Percentiles rank a stretch among this genome's conserved stretches.
These are phyloP conservation scores for Lenwebbia sp. DNA, from an alignment of 345 rosid genomes.

Conservation along the genomic window DNA sequence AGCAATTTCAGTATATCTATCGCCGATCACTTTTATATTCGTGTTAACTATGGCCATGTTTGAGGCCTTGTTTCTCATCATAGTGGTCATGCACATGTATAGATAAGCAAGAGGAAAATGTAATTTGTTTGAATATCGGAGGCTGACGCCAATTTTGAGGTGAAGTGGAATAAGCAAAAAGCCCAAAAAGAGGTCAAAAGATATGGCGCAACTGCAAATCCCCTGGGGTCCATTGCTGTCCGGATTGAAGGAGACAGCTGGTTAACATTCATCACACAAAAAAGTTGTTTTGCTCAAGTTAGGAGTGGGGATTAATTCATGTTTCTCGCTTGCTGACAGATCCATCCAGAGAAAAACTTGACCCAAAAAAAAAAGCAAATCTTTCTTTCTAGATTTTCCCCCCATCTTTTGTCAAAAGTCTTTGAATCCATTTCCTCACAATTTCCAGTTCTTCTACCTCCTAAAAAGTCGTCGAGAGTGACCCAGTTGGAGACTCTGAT, in stretches of 20 bases:
- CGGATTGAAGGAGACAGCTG: constrained; percentile 27
- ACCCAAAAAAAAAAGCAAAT: background rate
- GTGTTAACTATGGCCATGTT: no score
- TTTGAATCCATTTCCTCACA: background rate
- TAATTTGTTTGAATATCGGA: background rate
- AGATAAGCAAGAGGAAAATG: background rate
- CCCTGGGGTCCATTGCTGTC: constrained; percentile 10
- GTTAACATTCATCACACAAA: background rate
- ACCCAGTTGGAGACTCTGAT: constrained; percentile 9
- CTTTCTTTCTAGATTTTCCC: background rate
- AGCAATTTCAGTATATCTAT: background rate
- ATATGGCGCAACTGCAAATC: background rate
- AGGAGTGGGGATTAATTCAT: background rate
- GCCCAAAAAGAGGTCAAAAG: background rate
- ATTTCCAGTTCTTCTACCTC: background rate
- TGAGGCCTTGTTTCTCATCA: background rate
- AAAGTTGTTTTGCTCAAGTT: background rate
- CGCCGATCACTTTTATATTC: background rate
- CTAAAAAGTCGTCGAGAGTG: constrained; percentile 31
- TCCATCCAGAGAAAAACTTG: background rate
- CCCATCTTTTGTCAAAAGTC: background rate
- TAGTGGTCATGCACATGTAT: background rate
- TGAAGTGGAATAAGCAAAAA: background rate
- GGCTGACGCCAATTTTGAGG: background rate
- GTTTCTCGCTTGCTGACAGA: constrained; percentile 1